Evolutionary conservation across 2,329 filamentous ascomycete genomes (phyloP), one percentile per base, ranked within the genome.

Genomic region (Orbilia javanica): DNA sequence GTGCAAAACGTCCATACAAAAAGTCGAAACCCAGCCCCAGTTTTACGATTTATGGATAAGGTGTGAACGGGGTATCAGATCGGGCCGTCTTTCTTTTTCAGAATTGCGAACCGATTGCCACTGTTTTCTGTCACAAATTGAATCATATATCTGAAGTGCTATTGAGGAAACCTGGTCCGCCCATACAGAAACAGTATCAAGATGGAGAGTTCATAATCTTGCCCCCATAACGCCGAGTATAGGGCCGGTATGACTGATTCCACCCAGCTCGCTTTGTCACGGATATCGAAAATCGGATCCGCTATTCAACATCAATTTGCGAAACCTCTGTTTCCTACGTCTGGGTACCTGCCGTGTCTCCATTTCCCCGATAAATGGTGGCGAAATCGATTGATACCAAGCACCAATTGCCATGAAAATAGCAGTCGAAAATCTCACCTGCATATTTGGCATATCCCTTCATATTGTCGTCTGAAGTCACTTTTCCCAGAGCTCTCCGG

Each of bases 261-360:
- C 72, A 31, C 31, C 29, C 36, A 11, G 29, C 20, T 77, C 73
- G 73, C 73, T 77, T 77, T 77, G 57, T 63, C 66, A 71, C 73
- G 73, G 73, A 67, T 77, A 55, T 65, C n/a, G 46, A 57, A 39
- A 15, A 36, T 55, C 53, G 27, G 57, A 36, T 10, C 44, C 64
- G 20, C 25, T 18, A 18, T 48, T 65, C n/a, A 29, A 34, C 18
- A 65, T 39, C 29, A 70, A 66, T 77, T 77, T 71, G 73, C 73
- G 66, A 77, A 64, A 62, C 53, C 7, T 15, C n/a, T n/a, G 18
- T 39, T 60, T 55, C 29, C 36, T 57, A 25, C 42, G 8, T 6
- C 29, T 25, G 13, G 34, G n/a, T 18, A 25, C 31, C 34, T 13
- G 18, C 34, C 8, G 10, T 60, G 18, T 10, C 15, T 70, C 65